phyloP scores from a whole-genome alignment of 768 basidiomycete species.

The Saitozyma podzolica region DNA sequence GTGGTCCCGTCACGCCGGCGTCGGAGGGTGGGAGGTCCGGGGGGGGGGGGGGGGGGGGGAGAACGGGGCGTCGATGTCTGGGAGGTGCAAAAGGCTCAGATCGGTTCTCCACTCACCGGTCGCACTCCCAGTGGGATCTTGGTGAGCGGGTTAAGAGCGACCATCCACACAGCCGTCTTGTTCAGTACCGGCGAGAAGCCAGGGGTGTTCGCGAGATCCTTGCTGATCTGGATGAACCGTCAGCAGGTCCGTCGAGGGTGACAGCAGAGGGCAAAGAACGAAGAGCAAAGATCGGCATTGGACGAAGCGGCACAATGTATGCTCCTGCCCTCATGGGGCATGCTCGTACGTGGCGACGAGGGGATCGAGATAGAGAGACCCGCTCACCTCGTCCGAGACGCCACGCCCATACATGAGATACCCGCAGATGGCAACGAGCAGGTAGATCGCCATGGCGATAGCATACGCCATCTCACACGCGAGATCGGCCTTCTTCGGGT shows the following conservation, averaged over 20 bases:
- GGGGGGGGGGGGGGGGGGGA: too few relatives aligned
- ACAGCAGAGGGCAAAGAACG: neutral
- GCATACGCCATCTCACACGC: slow-evolving; percentile 41
- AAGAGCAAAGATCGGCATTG: too few relatives aligned
- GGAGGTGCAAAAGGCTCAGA: neutral
- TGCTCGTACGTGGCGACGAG: too few relatives aligned
- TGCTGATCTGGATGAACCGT: slow-evolving; percentile 29
- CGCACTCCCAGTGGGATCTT: slow-evolving; percentile 46
- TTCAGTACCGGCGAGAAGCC: slow-evolving; percentile 44
- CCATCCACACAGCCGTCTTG: slow-evolving; percentile 45
- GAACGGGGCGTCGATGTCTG: too few relatives aligned
- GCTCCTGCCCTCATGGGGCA: too few relatives aligned
- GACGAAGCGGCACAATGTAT: too few relatives aligned
- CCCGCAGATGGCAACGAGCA: slow-evolving; percentile 38
- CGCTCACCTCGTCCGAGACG: slow-evolving; percentile 47
- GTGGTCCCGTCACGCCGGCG: too few relatives aligned
- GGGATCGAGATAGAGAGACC: neutral
- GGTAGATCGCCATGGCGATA: slow-evolving; percentile 42
- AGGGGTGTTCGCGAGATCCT: slow-evolving; percentile 46
- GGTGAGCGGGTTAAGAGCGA: slow-evolving; percentile 46
- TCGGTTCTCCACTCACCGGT: slow-evolving; percentile 29
- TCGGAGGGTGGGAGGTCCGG: neutral
- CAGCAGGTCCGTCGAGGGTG: neutral
- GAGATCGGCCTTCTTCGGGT: slow-evolving; percentile 43
- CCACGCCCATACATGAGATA: slow-evolving; percentile 50